A percentile compares a stretch with the other conserved stretches of the same genome.
phyloP scores from a whole-genome alignment of 176 grass and related monocot species.

The Metroxylon sagu region DNA sequence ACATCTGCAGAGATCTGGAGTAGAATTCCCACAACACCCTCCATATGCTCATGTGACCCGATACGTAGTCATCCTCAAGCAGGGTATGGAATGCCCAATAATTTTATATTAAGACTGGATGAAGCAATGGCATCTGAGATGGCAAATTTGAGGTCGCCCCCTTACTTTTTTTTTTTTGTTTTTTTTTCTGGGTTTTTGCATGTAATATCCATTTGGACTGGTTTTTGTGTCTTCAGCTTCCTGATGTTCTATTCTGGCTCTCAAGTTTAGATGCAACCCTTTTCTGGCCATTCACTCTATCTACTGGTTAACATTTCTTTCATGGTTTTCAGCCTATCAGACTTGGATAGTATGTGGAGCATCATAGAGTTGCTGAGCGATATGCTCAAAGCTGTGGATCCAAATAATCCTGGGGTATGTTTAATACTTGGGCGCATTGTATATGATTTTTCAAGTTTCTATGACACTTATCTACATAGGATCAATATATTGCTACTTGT shows the following conservation, averaged over 20 bases:
- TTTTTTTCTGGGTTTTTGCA: too few relatives aligned
- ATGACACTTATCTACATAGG: too few relatives aligned
- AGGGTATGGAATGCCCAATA: slow-evolving; percentile 38
- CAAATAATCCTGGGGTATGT: slow-evolving; percentile 51
- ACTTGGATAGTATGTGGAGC: slow-evolving; percentile 45
- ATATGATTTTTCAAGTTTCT: too few relatives aligned
- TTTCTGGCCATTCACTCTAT: background rate
- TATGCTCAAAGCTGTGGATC: slow-evolving; percentile 72
- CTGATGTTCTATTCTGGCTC: too few relatives aligned
- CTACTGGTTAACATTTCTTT: background rate
- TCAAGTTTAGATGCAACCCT: too few relatives aligned
- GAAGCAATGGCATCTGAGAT: slow-evolving; percentile 66
- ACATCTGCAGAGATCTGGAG: slow-evolving; percentile 48
- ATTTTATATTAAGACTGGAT: slow-evolving; percentile 51
- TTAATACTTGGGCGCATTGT: background rate
- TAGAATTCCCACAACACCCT: slow-evolving; percentile 57
- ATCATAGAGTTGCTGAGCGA: slow-evolving; percentile 56
- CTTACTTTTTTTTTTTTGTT: too few relatives aligned
- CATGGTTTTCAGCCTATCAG: slow-evolving; percentile 37
- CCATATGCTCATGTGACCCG: slow-evolving; percentile 28
- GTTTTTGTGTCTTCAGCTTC: too few relatives aligned
- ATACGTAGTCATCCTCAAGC: slow-evolving; percentile 21
- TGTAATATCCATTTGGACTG: too few relatives aligned
- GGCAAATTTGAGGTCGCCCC: slow-evolving; percentile 52
- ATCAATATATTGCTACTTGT: too few relatives aligned